A percentile compares a stretch with the other conserved stretches of the same genome.
These are phyloP conservation scores for Ophiostoma himal-ulmi DNA, from an alignment of 2,329 filamentous ascomycete genomes.

Conservation along the genomic window DNA sequence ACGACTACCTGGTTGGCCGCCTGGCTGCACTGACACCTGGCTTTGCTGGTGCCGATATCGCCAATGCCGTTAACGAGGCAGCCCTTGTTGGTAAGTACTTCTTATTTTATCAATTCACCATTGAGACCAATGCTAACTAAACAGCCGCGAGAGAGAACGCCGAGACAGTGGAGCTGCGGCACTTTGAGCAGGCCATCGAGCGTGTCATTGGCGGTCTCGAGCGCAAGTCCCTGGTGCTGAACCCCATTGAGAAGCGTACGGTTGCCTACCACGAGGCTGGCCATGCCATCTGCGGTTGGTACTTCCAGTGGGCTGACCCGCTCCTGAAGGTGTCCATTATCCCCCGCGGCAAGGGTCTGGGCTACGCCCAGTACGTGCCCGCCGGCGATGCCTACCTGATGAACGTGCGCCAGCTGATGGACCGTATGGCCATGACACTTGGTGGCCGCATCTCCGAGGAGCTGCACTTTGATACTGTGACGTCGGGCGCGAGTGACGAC, in stretches of 20 bases:
- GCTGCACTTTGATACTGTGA: slow-evolving; percentile 93
- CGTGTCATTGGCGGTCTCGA: slow-evolving; percentile 93
- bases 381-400: slow-evolving; percentile 88
- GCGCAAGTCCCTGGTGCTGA: slow-evolving; percentile 92
- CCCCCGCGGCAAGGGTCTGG: slow-evolving; percentile 85
- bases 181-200: slow-evolving; percentile 97
- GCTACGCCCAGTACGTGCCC: slow-evolving; percentile 96
- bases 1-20: slow-evolving; percentile 80
- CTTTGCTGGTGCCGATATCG: slow-evolving; percentile 96
- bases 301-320: slow-evolving; percentile 91
- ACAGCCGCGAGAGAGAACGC: slow-evolving; percentile 78
- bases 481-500: slow-evolving; percentile 89
- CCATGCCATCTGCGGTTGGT: slow-evolving; percentile 98
- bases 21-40: slow-evolving; percentile 89
- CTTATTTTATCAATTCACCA: slow-evolving; percentile 3
- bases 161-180: slow-evolving; percentile 72
- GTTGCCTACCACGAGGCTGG: slow-evolving; percentile 65
- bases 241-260: slow-evolving; percentile 80
- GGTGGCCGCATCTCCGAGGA: slow-evolving; percentile 94
- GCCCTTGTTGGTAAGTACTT: slow-evolving; percentile 75
- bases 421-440: slow-evolving; percentile 99
- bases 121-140: background rate
- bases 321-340: slow-evolving; percentile 98
- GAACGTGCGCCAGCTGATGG: slow-evolving; percentile 93
- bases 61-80: slow-evolving; percentile 97